Evolutionary conservation across 2,329 filamentous ascomycete genomes (phyloP).

Genomic region (Phyllachora maydis): DNA sequence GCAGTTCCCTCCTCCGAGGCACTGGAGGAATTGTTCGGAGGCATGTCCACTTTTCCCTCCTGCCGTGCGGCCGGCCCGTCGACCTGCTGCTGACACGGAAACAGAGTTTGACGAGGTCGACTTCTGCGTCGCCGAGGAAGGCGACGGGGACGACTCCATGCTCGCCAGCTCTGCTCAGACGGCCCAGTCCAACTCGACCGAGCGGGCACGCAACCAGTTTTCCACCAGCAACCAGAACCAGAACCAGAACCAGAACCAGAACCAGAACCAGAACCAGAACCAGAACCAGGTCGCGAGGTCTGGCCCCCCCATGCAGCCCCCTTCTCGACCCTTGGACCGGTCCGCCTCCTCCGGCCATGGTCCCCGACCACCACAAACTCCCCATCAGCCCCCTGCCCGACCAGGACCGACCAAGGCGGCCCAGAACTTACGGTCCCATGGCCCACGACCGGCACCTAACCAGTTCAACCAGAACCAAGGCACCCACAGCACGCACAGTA

Average conservation of each 20-base stretch:
- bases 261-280: too few relatives aligned
- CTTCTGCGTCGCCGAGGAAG: constrained; percentile 48
- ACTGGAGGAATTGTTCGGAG: constrained; percentile 29
- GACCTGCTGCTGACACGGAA: too few relatives aligned
- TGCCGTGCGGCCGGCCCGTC: too few relatives aligned
- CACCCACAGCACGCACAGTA: constrained; percentile 6
- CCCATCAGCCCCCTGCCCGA: constrained; percentile 6
- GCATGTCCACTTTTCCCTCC: too few relatives aligned
- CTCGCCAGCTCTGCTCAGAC: too few relatives aligned
- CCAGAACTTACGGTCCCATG: too few relatives aligned
- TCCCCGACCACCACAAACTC: constrained; percentile 7
- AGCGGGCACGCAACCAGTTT: constrained; percentile 10
- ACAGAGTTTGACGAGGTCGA: constrained; percentile 64
- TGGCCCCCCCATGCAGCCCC: constrained; percentile 18
- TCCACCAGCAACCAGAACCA: constrained; percentile 7
- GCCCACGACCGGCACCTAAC: constrained; percentile 1
- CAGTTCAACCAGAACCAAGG: constrained; percentile 2
- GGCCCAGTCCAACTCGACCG: constrained; percentile 11
- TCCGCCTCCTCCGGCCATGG: constrained; percentile 11
- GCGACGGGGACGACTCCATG: constrained; percentile 58
- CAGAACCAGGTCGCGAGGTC: too few relatives aligned
- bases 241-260: too few relatives aligned
- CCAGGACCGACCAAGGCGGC: constrained; percentile 5
- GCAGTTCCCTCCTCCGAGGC: constrained; percentile 15
- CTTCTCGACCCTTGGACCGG: constrained; percentile 11